Conservation (phyloP, 2,329 filamentous ascomycete species). For the Penicillium corylophilum region DNA sequence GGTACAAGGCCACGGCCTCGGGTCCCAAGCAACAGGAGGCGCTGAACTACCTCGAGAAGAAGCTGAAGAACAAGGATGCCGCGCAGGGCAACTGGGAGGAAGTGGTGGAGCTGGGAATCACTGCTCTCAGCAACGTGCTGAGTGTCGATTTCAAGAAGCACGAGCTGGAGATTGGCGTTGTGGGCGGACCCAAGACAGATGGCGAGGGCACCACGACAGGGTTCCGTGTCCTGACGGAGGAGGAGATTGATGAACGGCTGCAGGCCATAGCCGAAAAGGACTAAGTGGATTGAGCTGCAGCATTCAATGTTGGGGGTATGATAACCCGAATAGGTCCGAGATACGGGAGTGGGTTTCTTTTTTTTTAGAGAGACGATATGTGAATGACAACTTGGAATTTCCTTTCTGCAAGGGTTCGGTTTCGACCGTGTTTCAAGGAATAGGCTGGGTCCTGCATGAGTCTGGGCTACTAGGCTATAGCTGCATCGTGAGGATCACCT, state of each 20-base stretch:
- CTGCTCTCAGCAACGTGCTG: conserved; percentile 89
- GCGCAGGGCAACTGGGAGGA: conserved; percentile 95
- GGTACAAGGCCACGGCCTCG: conserved; percentile 96
- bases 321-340: conserved; percentile 14
- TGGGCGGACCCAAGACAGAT: conserved; percentile 79
- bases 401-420: conserved; percentile 16
- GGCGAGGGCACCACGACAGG: conserved; percentile 76
- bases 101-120: conserved; percentile 94
- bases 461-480: background rate
- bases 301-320: conserved; percentile 10
- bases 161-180: conserved; percentile 96
- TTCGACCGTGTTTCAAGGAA: conserved; percentile 12
- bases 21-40: conserved; percentile 99
- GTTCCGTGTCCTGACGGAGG: conserved; percentile 89
- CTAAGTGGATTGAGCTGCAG: conserved; percentile 50
- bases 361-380: conserved; percentile 16
- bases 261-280: conserved; percentile 99
- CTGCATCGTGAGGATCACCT: background rate
- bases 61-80: conserved; percentile 97
- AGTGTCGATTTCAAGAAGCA: conserved; percentile 99
- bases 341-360: background rate
- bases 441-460: background rate
- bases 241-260: conserved; percentile 97
- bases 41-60: conserved; percentile 98
- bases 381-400: conserved; percentile 19